These are phyloP conservation scores for Babesia caballi DNA, from an alignment of 169 alveolate species.

Conservation along the genomic window DNA sequence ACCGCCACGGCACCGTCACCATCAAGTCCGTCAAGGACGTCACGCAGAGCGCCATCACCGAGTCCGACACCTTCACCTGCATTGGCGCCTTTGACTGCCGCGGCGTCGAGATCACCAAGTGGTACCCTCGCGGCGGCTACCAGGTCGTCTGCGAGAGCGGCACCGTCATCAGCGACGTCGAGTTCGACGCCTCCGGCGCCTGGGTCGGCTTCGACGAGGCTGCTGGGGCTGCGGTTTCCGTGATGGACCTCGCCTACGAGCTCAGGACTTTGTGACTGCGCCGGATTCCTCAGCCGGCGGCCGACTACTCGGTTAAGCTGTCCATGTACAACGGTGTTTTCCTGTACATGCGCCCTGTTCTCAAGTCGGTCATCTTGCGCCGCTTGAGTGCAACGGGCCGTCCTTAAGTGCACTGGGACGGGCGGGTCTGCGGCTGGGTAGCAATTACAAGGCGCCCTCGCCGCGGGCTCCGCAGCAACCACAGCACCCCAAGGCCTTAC, in stretches of 20 bases:
- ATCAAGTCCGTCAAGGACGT: conserved; percentile 37
- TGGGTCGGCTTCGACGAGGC: conserved; percentile 69
- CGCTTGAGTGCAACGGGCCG: no score
- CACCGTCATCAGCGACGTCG: conserved; percentile 41
- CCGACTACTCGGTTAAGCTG: no score
- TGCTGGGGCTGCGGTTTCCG: conserved; percentile 36
- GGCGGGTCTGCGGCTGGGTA: no score
- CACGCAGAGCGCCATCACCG: conserved; percentile 20
- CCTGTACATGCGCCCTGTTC: no score
- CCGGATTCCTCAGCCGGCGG: no score
- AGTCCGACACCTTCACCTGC: conserved; percentile 34
- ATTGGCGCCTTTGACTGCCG: conserved; percentile 64
- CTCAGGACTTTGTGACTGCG: conserved; percentile 30
- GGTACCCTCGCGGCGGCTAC: conserved; percentile 61
- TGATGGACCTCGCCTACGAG: conserved; percentile 57
- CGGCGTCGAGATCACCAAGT: conserved; percentile 52
- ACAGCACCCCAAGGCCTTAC: no score
- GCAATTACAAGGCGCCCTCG: no score
- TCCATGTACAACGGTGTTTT: no score
- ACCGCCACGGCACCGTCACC: conserved; percentile 52
- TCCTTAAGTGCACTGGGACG: no score
- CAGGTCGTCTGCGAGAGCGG: conserved; percentile 59
- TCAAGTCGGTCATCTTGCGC: no score
- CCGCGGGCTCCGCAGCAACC: no score
- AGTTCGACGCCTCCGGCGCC: conserved; percentile 53